Base-by-base conservation (phyloP, 2,329 filamentous ascomycete genomes). In the Didymella pinodella region DNA sequence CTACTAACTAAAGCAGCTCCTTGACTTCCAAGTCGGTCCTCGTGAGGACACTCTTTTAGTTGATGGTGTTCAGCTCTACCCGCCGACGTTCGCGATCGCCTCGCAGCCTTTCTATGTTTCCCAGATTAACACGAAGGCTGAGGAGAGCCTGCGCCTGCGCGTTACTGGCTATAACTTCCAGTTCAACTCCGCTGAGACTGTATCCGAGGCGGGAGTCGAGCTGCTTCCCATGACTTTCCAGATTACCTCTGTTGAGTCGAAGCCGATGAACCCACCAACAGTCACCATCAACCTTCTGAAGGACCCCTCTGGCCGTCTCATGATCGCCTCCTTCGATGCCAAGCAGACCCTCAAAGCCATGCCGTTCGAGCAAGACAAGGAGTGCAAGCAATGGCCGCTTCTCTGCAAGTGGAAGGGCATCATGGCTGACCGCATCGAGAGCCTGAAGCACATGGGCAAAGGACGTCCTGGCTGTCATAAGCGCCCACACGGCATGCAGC, bases 321-420 rank as follows among this genome's bases (percentile, higher is more conserved):
- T 75, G 70, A 77, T 79, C 48, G 72, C 75, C 18, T 76, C 75
- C 0, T 74, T 78, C 64, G 59, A 73, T 36, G 63, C 65, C 3
- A 60, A 67, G n/a, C 54, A 70, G 41, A 48, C 65, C 6, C 61
- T 48, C 18, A 69, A 70, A 46, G 59, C 57, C 11, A 62, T 58
- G 25, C 67, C 66, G 12, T 50, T 53, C 8, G 65, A 67, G 10
- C 36, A 68, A 40, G 66, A 72, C 48, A 69, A 72, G 56, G 69
- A 76, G 29, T 76, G 75, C 68, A 71, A 75, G 32, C 66, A 75
- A 45, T 78, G 72, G 74, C 70, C 75, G 36, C 61, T 78, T 1
- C 63, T 77, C 68, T 70, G 81, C 80, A 74, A 82, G 70, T 68
- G 80, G 79, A 70, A 79, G 65, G 55, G 65, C 26, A 74, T 76